Conservation (phyloP, 768 basidiomycete genomes). For the Russula vinacea region DNA sequence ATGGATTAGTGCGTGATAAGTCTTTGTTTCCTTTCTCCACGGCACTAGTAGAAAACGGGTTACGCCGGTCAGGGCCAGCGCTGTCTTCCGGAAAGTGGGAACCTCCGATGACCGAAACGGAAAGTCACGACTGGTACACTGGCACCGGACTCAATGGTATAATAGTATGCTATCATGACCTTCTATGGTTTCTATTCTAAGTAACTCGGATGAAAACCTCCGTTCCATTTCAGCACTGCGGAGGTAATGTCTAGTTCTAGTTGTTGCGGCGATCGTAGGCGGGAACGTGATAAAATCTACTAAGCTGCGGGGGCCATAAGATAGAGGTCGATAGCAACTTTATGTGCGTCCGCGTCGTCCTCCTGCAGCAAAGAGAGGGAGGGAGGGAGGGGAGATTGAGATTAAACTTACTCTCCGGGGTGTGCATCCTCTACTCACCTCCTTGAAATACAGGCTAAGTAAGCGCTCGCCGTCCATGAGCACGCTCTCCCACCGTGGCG, state of each 20-base stretch:
- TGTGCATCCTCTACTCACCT: not conserved
- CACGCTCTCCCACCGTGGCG: conserved; percentile 21
- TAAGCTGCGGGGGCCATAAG: conserved; percentile 2
- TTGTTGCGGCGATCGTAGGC: too few relatives aligned
- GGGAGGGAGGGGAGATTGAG: too few relatives aligned
- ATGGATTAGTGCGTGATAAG: not conserved
- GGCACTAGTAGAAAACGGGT: not conserved
- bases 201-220: too few relatives aligned
- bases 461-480: conserved; percentile 19
- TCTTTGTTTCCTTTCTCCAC: not conserved
- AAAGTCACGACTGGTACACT: too few relatives aligned
- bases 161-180: too few relatives aligned
- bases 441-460: conserved; percentile 12
- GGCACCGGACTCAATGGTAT: not conserved
- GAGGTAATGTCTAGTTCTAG: too few relatives aligned
- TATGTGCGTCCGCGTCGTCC: conserved; percentile 12
- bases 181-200: too few relatives aligned
- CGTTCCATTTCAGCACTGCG: not conserved
- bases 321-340: conserved; percentile 12
- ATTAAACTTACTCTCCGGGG: not conserved
- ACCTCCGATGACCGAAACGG: not conserved
- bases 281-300: not conserved
- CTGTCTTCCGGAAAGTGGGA: not conserved
- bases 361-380: not conserved
- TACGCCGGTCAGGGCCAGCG: too few relatives aligned